Percentiles rank a stretch among this genome's conserved stretches.
phyloP scores from a whole-genome alignment of 2,329 filamentous ascomycete genomes.

The Verticillium longisporum region DNA sequence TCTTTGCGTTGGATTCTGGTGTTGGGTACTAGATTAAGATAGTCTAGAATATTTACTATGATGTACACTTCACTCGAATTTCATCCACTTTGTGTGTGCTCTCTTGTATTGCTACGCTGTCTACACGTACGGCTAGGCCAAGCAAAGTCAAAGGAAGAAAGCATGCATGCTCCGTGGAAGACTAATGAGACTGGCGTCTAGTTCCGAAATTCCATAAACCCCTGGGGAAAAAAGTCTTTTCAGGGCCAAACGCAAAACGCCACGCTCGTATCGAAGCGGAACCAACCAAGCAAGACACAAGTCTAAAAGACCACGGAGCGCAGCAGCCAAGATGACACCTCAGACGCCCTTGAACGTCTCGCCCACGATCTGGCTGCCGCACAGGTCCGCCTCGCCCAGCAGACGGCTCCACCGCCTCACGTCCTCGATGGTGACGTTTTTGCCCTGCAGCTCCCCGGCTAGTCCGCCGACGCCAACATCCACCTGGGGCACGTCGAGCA shows the following conservation, averaged over 20 bases:
- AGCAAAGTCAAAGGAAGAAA: too few species aligned
- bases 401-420: conserved; percentile 15
- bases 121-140: too few species aligned
- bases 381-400: conserved; percentile 10
- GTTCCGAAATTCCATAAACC: neutral
- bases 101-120: too few species aligned
- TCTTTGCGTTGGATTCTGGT: neutral
- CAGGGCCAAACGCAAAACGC: conserved; percentile 2
- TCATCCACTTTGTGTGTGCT: too few species aligned
- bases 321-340: neutral
- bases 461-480: conserved; percentile 2
- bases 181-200: neutral
- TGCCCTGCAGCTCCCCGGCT: conserved; percentile 9
- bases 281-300: neutral
- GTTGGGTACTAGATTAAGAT: neutral
- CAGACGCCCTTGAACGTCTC: conserved; percentile 10
- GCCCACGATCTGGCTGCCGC: conserved; percentile 10
- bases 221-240: neutral
- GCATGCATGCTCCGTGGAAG: neutral
- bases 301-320: neutral
- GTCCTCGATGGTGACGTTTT: conserved; percentile 13
- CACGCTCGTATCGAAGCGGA: conserved; percentile 6
- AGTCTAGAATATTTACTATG: neutral
- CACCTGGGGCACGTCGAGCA: neutral
- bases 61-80: neutral